Evolutionary conservation across 768 basidiomycete species (phyloP).

Genomic region (Auricularia cornea): DNA sequence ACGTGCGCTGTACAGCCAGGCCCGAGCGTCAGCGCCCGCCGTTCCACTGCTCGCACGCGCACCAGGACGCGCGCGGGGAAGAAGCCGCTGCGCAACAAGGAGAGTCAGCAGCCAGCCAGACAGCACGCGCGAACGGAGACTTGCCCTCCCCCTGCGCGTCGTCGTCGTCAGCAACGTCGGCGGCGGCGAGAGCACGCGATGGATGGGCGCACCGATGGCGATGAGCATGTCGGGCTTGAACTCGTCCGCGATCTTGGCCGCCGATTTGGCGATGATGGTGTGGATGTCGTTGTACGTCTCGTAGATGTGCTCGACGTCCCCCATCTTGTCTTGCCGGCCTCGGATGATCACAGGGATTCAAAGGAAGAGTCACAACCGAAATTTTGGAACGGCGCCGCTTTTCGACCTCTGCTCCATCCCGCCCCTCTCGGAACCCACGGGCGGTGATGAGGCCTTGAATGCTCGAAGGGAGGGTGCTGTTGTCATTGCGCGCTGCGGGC

Average conservation of each 20-base stretch:
- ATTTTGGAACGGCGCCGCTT: too few species aligned
- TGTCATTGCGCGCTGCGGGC: too few species aligned
- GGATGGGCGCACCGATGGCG: constrained; percentile 54
- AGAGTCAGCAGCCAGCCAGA: constrained; percentile 26
- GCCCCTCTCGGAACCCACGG: too few species aligned
- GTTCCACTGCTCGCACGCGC: not conserved
- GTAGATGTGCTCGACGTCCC: constrained; percentile 41
- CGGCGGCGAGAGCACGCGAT: not conserved
- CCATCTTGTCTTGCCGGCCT: not conserved
- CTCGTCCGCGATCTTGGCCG: constrained; percentile 56
- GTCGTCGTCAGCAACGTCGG: too few species aligned
- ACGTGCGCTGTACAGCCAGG: constrained; percentile 53
- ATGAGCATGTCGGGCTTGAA: constrained; percentile 86
- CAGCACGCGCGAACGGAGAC: not conserved
- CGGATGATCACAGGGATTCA: too few species aligned
- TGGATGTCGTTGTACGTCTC: constrained; percentile 91
- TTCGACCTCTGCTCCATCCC: too few species aligned
- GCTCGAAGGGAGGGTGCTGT: too few species aligned
- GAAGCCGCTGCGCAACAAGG: constrained; percentile 79
- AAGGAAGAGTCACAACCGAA: too few species aligned
- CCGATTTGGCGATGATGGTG: constrained; percentile 66
- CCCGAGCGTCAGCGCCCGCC: not conserved
- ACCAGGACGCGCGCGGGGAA: constrained; percentile 87
- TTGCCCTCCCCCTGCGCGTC: too few species aligned
- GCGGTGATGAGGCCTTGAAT: too few species aligned